Conservation (phyloP, 371 early-diverging fungal genomes). For the Mortierella sp. region DNA sequence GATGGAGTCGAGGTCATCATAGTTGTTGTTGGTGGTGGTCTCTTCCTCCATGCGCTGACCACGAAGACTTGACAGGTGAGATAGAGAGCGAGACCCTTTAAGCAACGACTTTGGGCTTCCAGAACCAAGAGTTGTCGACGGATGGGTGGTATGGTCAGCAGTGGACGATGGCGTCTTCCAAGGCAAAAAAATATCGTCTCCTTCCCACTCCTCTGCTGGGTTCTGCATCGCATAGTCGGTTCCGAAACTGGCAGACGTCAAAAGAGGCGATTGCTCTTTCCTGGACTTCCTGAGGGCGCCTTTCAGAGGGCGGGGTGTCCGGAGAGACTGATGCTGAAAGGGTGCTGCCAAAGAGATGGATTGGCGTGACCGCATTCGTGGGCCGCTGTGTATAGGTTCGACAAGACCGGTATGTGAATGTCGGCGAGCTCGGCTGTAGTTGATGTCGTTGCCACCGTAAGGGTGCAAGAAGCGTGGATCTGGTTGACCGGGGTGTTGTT, state of each 20-base stretch:
- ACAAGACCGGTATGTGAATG: slow-evolving; percentile 46
- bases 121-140: neutral
- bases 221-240: slow-evolving; percentile 13
- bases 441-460: neutral
- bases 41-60: neutral
- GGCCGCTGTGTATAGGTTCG: slow-evolving; percentile 1
- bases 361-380: slow-evolving; percentile 22
- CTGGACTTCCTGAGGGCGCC: slow-evolving; percentile 38
- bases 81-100: neutral
- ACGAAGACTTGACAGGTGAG: neutral
- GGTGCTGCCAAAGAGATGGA: slow-evolving; percentile 16
- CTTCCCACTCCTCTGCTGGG: slow-evolving; percentile 5
- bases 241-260: slow-evolving; percentile 43
- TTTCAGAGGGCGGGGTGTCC: slow-evolving; percentile 33
- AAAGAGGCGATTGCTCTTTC: slow-evolving; percentile 44
- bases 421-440: slow-evolving; percentile 20
- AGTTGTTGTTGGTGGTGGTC: neutral
- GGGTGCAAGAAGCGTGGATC: neutral
- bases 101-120: neutral
- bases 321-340: slow-evolving; percentile 24
- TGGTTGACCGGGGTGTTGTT: neutral
- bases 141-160: neutral
- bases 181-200: slow-evolving; percentile 1
- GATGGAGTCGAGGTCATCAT: slow-evolving; percentile 5
- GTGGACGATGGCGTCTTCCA: neutral